Percentiles rank a stretch among this genome's conserved stretches.
Conservation (phyloP, 2,329 filamentous ascomycete genomes). For the Fusarium sacchari region DNA sequence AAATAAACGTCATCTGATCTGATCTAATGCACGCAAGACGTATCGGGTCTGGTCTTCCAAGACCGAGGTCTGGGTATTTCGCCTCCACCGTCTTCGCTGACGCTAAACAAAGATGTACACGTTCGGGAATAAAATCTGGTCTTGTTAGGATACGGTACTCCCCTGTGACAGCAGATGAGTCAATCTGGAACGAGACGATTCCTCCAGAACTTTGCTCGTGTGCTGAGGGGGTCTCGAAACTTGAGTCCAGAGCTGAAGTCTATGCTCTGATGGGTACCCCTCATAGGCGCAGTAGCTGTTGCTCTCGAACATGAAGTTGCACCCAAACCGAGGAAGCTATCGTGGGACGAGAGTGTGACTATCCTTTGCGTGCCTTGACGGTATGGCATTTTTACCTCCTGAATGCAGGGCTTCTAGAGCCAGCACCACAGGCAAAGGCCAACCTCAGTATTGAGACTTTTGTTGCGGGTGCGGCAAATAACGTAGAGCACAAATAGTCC, state of each 20-base stretch:
- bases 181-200: no score
- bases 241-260: no score
- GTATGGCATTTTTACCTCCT: constrained; percentile 50
- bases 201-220: no score
- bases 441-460: neutral
- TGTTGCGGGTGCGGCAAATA: neutral
- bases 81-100: constrained; percentile 9
- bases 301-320: constrained; percentile 43
- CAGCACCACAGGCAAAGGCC: neutral
- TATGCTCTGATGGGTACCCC: no score
- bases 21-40: constrained; percentile 27
- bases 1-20: constrained; percentile 29
- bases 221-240: no score
- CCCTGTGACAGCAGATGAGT: no score
- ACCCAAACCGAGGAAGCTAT: constrained; percentile 41
- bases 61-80: constrained; percentile 4
- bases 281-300: constrained; percentile 33
- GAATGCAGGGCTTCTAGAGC: constrained; percentile 29
- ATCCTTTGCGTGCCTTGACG: constrained; percentile 49
- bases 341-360: constrained; percentile 47
- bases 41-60: constrained; percentile 13
- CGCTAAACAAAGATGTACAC: neutral
- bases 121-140: constrained; percentile 8
- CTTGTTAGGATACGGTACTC: constrained; percentile 3
- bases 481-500: constrained; percentile 35